Conservation (phyloP, 2,329 filamentous ascomycete genomes). For the Hymenoscyphus salicellus region DNA sequence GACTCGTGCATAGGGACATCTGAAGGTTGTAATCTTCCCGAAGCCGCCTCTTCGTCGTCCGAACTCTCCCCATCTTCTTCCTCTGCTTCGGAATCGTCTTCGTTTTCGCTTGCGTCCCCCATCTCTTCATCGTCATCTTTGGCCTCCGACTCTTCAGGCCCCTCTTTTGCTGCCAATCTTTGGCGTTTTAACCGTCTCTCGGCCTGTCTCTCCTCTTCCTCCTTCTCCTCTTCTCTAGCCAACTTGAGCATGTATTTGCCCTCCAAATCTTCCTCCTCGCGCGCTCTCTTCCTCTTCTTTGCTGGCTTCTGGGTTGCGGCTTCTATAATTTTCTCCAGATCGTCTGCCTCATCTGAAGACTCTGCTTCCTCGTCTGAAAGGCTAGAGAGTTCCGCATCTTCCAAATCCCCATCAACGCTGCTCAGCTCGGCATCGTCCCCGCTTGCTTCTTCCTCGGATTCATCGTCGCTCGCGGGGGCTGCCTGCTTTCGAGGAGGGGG, state of each 20-base stretch:
- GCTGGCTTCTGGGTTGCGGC: slow-evolving; percentile 40
- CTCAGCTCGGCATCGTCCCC: slow-evolving; percentile 12
- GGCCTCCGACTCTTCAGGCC: slow-evolving; percentile 35
- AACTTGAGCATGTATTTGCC: slow-evolving; percentile 67
- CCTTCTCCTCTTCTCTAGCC: slow-evolving; percentile 56
- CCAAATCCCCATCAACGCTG: slow-evolving; percentile 36
- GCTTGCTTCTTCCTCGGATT: not conserved
- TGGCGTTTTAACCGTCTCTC: slow-evolving; percentile 49
- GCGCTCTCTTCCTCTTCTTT: slow-evolving; percentile 61
- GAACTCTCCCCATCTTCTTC: slow-evolving; percentile 31
- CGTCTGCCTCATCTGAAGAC: slow-evolving; percentile 37
- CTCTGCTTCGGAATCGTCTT: slow-evolving; percentile 25
- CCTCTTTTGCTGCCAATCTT: slow-evolving; percentile 44
- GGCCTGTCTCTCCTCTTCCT: slow-evolving; percentile 46
- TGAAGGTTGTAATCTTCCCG: slow-evolving; percentile 42
- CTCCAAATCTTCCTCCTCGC: slow-evolving; percentile 65
- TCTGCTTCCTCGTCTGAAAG: slow-evolving; percentile 31
- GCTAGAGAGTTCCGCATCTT: slow-evolving; percentile 34
- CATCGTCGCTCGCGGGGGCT: slow-evolving; percentile 22
- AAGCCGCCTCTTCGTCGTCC: slow-evolving; percentile 35
- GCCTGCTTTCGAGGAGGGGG: slow-evolving; percentile 33
- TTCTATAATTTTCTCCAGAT: slow-evolving; percentile 44
- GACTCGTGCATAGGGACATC: slow-evolving; percentile 53
- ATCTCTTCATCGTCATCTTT: slow-evolving; percentile 30
- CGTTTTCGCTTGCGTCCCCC: slow-evolving; percentile 32